Evolutionary conservation across 1,139 yeast genomes (phyloP).

Genomic region (Schwanniomyces etchellsii): DNA sequence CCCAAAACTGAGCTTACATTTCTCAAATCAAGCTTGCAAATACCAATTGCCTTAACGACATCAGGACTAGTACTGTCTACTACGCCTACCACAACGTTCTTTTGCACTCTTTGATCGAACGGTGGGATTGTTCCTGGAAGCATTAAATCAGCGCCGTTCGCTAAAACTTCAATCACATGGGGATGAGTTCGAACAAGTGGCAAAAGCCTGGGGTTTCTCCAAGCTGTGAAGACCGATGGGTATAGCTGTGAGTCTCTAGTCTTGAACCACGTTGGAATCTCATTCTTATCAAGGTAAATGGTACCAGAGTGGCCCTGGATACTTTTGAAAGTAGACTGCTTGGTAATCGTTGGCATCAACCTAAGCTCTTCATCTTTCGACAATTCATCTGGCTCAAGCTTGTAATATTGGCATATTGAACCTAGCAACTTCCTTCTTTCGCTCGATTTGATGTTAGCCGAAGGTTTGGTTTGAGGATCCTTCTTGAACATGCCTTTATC

Average conservation of each 20-base stretch:
- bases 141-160: slow-evolving; percentile 87
- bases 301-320: slow-evolving; percentile 53
- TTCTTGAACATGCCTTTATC: slow-evolving; percentile 65
- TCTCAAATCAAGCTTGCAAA: slow-evolving; percentile 48
- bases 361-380: slow-evolving; percentile 40
- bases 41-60: slow-evolving; percentile 73
- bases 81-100: slow-evolving; percentile 66
- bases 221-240: slow-evolving; percentile 71
- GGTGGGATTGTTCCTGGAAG: slow-evolving; percentile 86
- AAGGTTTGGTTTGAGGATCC: slow-evolving; percentile 62
- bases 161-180: slow-evolving; percentile 57
- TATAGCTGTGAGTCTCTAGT: slow-evolving; percentile 48
- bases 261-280: slow-evolving; percentile 70
- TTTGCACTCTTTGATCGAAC: slow-evolving; percentile 42
- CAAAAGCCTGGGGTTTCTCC: slow-evolving; percentile 62
- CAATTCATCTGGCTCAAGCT: slow-evolving; percentile 38
- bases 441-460: slow-evolving; percentile 75
- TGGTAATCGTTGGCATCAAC: slow-evolving; percentile 56
- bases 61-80: slow-evolving; percentile 56
- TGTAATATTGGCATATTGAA: slow-evolving; percentile 40
- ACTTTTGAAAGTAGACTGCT: slow-evolving; percentile 62
- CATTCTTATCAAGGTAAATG: slow-evolving; percentile 58
- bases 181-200: slow-evolving; percentile 71
- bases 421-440: slow-evolving; percentile 63
- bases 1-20: slow-evolving; percentile 43